A percentile compares a stretch with the other conserved stretches of the same genome.
Evolutionary conservation across 768 basidiomycete species (phyloP).

Genomic region (Russula olivacea): DNA sequence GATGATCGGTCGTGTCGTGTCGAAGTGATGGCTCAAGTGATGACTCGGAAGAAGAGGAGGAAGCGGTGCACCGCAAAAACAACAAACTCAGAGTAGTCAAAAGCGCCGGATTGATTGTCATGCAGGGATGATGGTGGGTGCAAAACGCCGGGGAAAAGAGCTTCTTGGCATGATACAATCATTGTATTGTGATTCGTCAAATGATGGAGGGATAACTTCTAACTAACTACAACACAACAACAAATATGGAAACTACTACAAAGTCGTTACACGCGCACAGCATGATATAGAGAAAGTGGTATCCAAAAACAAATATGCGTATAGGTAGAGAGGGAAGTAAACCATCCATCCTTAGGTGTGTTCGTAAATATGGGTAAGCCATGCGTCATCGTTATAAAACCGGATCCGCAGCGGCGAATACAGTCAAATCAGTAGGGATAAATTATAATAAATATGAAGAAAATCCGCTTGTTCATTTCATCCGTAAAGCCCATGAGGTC

Average conservation of each 20-base stretch:
- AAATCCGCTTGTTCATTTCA: neutral
- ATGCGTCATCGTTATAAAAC: neutral
- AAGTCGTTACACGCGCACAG: constrained; percentile 11
- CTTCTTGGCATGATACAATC: neutral
- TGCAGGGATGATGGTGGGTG: neutral
- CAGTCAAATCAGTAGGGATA: neutral
- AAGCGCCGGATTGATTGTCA: constrained; percentile 10
- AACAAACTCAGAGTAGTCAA: neutral
- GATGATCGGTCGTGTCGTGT: too few species aligned
- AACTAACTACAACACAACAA: neutral
- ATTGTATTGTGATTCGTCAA: neutral
- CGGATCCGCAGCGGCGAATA: constrained; percentile 2
- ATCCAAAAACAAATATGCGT: neutral
- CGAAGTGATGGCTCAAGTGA: too few species aligned
- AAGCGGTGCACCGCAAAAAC: too few species aligned
- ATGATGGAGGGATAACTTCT: neutral
- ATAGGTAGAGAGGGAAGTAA: neutral
- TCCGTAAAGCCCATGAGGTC: neutral
- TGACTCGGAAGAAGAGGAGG: too few species aligned
- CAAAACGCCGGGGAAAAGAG: too few species aligned
- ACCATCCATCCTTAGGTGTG: neutral
- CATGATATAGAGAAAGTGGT: neutral
- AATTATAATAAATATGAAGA: neutral
- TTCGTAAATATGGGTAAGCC: constrained; percentile 4
- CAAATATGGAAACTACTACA: neutral